Evolutionary conservation across 345 rosid species (phyloP), one percentile per base, ranked within the genome.

Genomic region (Citrus inodora): DNA sequence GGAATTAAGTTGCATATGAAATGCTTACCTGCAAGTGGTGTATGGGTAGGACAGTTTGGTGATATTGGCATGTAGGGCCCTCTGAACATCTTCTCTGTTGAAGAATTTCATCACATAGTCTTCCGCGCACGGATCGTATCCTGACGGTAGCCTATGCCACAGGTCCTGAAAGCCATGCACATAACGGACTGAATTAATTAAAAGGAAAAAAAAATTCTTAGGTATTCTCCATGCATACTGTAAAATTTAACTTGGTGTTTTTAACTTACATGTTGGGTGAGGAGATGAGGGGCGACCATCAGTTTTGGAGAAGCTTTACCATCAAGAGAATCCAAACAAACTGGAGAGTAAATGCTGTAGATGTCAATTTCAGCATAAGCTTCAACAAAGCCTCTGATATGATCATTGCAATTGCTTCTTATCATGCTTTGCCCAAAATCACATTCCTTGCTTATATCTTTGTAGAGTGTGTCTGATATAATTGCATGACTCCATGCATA

Each of bases 401-500:
- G 83, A 17, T 38, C 53, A 10, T 4, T 35, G 79, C 92, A 85
- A 5, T 83, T 64, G 24, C 7, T 55, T 1, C 80, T 80, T 9
- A 30, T 25, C 71, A 76, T 79, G 42, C 13, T 71, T 5, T 59
- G 38, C 53, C 55, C 75, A 64, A 89, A 86, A 70, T 71, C 77
- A 68, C 98, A 93, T 16, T 84, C 83, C 73, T 76, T 74, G 74
- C 71, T 83, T 30, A 93, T 79, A 76, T 71, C 73, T 2, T 55
- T 66, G 83, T 90, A 86, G n/a, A 90, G 81, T 33, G 80, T 81
- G 85, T 93, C 98, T 0, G 98, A 93, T 53, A 92, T 83, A 22
- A 93, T 83, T 0, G 93, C 97, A 60, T 93, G 97, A 75, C 88
- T 89, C 93, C 94, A 92, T 1, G 91, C 96, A 9, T 75, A 93